A percentile compares a stretch with the other conserved stretches of the same genome.
These are phyloP conservation scores for Lactarius sanguifluus DNA, from an alignment of 768 basidiomycete species.

Conservation along the genomic window DNA sequence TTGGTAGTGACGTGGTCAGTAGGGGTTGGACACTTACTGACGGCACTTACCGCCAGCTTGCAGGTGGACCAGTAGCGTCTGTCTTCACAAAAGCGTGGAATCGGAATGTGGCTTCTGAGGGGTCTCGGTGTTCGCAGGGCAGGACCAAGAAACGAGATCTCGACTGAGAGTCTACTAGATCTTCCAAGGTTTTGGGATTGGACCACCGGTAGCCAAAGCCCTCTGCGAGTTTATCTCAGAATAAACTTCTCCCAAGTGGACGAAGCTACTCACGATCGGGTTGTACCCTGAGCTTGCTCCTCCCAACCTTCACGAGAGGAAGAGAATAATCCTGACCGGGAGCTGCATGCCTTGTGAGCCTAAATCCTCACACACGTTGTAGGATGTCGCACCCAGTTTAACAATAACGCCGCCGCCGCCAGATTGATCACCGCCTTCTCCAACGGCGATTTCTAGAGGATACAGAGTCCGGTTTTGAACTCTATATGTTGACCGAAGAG, in stretches of 20 bases:
- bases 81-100: constrained; percentile 91
- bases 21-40: neutral
- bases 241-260: neutral
- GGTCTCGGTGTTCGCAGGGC: constrained; percentile 79
- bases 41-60: constrained; percentile 23
- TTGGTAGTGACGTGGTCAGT: constrained; percentile 3
- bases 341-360: constrained; percentile 38
- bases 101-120: constrained; percentile 85
- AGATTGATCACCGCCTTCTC: constrained; percentile 83
- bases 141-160: constrained; percentile 55
- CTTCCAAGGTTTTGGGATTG: constrained; percentile 83
- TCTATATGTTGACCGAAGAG: constrained; percentile 88
- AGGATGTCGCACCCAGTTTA: constrained; percentile 44
- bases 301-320: constrained; percentile 86
- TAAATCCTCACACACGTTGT: neutral
- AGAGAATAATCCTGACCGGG: constrained; percentile 88
- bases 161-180: constrained; percentile 64
- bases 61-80: constrained; percentile 51
- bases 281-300: constrained; percentile 78
- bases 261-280: constrained; percentile 75
- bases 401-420: constrained; percentile 78
- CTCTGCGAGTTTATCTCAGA: constrained; percentile 48
- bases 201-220: constrained; percentile 98
- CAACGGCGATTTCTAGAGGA: constrained; percentile 86
- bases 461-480: constrained; percentile 90